Evolutionary conservation across 2,329 filamentous ascomycete species (phyloP).

Genomic region (Neophaeococcomyces aloes): DNA sequence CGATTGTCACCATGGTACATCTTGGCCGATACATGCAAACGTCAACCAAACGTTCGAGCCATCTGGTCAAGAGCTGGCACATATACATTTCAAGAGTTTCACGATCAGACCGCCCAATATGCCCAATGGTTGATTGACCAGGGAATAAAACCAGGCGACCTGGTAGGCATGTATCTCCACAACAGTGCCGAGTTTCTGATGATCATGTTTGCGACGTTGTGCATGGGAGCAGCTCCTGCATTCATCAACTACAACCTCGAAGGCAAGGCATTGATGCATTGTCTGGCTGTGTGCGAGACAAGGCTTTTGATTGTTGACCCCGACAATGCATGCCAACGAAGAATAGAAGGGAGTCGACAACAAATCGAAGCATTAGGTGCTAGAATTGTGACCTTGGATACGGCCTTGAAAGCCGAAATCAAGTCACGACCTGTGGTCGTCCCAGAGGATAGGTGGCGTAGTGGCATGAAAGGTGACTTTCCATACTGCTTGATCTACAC

Average conservation of each 20-base stretch:
- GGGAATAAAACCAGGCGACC: conserved; percentile 48
- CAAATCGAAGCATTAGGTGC: conserved; percentile 42
- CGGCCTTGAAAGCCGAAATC: conserved; percentile 38
- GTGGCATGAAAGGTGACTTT: conserved; percentile 40
- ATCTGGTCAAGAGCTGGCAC: conserved; percentile 57
- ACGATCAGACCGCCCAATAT: conserved; percentile 49
- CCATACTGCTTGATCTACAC: conserved; percentile 62
- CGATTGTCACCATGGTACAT: conserved; percentile 54
- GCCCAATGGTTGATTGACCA: conserved; percentile 51
- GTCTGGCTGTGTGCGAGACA: conserved; percentile 48
- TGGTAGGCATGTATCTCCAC: conserved; percentile 56
- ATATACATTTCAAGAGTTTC: conserved; percentile 50
- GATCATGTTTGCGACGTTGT: conserved; percentile 53
- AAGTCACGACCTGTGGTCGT: conserved; percentile 39
- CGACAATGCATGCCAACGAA: conserved; percentile 41
- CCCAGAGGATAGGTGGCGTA: conserved; percentile 47
- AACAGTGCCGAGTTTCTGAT: conserved; percentile 60
- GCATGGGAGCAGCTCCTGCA: conserved; percentile 57
- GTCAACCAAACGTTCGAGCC: conserved; percentile 44
- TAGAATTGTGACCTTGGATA: conserved; percentile 49
- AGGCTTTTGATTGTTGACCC: conserved; percentile 51
- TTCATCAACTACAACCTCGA: conserved; percentile 57
- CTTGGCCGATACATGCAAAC: conserved; percentile 48
- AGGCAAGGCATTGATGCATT: conserved; percentile 55
- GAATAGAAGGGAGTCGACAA: conserved; percentile 44